phyloP scores from a whole-genome alignment of 73 alveolate species.

The Tetrahymena elliotti region DNA sequence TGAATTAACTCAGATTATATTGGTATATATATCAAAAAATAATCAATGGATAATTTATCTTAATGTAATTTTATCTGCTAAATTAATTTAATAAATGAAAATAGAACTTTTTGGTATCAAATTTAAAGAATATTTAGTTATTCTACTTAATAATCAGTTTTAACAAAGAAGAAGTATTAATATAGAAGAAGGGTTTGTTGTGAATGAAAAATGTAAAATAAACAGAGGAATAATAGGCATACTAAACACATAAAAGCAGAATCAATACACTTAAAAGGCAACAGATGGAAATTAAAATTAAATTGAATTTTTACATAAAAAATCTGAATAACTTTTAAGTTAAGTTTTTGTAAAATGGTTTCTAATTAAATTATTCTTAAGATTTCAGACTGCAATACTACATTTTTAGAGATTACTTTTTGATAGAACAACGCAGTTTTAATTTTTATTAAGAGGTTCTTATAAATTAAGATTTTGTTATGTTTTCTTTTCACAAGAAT shows the following conservation, averaged over 20 bases:
- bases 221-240: background rate
- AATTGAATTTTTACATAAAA: background rate
- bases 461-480: background rate
- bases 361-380: background rate
- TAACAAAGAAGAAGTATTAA: background rate
- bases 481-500: background rate
- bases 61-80: background rate
- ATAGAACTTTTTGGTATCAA: background rate
- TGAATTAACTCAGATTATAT: background rate
- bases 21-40: background rate
- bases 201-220: background rate
- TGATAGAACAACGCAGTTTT: background rate
- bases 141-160: background rate
- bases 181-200: background rate
- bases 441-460: background rate
- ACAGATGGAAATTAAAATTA: background rate
- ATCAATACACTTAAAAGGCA: background rate
- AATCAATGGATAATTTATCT: background rate
- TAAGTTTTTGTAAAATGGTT: background rate
- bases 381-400: background rate
- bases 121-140: too few relatives aligned
- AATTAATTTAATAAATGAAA: background rate
- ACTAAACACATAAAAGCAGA: background rate
- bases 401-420: background rate
- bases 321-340: background rate